These are phyloP conservation scores for Mycena belliarum DNA, from an alignment of 768 basidiomycete genomes.

Conservation along the genomic window DNA sequence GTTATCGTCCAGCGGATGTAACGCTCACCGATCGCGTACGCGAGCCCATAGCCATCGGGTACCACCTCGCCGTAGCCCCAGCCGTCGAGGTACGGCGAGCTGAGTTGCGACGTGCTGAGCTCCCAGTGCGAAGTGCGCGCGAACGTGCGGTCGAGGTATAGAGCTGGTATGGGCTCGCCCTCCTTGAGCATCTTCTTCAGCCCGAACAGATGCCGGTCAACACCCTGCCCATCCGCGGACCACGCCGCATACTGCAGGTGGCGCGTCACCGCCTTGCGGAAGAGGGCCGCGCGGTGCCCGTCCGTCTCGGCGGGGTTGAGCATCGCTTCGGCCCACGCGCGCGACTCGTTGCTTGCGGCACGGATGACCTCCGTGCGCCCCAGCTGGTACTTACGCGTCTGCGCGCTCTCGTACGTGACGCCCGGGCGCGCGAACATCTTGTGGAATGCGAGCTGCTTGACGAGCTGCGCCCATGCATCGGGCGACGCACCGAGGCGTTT, in stretches of 20 bases:
- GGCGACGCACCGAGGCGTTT: conserved; percentile 84
- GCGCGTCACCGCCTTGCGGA: conserved; percentile 73
- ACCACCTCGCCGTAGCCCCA: conserved; percentile 99
- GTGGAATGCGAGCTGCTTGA: conserved; percentile 95
- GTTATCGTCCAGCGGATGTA: conserved; percentile 93
- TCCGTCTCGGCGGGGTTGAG: conserved; percentile 54
- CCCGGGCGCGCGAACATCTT: conserved; percentile 77
- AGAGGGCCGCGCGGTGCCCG: conserved; percentile 59
- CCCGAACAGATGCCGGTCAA: conserved; percentile 95
- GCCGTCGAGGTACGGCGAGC: conserved; percentile 79
- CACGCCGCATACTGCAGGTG: conserved; percentile 87
- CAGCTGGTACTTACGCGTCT: conserved; percentile 88
- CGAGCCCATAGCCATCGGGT: conserved; percentile 86
- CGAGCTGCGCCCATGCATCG: conserved; percentile 93
- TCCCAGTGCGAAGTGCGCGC: conserved; percentile 84
- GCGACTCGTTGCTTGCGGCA: conserved; percentile 77
- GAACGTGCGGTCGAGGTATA: conserved; percentile 77
- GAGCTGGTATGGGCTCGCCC: conserved; percentile 69
- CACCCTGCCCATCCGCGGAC: conserved; percentile 93
- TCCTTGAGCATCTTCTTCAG: conserved; percentile 78
- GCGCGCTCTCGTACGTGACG: conserved; percentile 90
- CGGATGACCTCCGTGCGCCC: conserved; percentile 97
- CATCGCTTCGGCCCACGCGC: conserved; percentile 92
- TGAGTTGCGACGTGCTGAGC: conserved; percentile 87
- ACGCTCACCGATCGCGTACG: conserved; percentile 85